These are phyloP conservation scores for Penicillium sp. DNA, from an alignment of 2,329 filamentous ascomycete genomes.

Conservation along the genomic window DNA sequence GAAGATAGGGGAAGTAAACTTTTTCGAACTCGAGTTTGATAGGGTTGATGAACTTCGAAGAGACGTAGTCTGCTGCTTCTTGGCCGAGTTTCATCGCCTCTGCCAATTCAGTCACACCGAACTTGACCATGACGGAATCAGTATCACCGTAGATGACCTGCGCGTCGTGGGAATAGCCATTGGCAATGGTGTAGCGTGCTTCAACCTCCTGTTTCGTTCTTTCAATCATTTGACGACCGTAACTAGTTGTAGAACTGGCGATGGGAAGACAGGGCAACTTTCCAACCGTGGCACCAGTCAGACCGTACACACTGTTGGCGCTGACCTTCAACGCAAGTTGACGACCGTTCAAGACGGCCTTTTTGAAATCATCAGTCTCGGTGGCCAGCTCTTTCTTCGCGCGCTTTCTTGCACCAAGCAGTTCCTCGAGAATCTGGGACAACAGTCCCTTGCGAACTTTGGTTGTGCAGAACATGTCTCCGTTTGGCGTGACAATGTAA, in stretches of 20 bases:
- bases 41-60: conserved; percentile 88
- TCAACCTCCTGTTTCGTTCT: conserved; percentile 97
- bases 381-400: conserved; percentile 86
- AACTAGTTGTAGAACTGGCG: conserved; percentile 94
- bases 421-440: conserved; percentile 92
- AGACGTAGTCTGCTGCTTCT: conserved; percentile 86
- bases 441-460: conserved; percentile 90
- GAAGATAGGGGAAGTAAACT: conserved; percentile 94
- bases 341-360: conserved; percentile 95
- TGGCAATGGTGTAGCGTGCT: conserved; percentile 82
- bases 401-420: conserved; percentile 87
- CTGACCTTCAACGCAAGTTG: conserved; percentile 95
- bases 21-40: conserved; percentile 99
- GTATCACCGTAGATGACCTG: conserved; percentile 99
- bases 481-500: conserved; percentile 94
- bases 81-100: conserved; percentile 95
- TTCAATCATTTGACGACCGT: conserved; percentile 98
- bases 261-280: conserved; percentile 94
- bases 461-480: conserved; percentile 85
- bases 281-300: conserved; percentile 93
- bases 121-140: conserved; percentile 99
- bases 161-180: conserved; percentile 91
- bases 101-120: conserved; percentile 81
- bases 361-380: conserved; percentile 95
- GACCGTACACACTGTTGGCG: conserved; percentile 95